Conservation (phyloP, 306 rosid species). For the Boehmeria nivea region DNA sequence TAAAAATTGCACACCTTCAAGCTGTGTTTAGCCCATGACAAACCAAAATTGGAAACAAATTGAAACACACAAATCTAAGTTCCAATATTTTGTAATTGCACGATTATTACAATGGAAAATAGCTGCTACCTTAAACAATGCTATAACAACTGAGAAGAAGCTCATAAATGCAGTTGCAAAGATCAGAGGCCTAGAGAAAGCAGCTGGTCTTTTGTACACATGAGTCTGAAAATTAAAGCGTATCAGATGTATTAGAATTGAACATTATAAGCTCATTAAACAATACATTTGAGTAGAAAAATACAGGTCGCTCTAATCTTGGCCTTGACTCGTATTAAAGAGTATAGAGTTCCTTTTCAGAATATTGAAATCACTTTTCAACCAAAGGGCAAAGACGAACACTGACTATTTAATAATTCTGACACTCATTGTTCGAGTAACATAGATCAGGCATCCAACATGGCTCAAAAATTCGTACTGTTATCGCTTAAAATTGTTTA, state of each 20-base stretch:
- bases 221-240: constrained; percentile 49
- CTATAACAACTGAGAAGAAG: constrained; percentile 96
- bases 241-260: constrained; percentile 21
- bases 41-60: constrained; percentile 1
- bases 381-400: no score
- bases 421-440: no score
- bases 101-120: constrained; percentile 1
- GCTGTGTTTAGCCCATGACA: constrained; percentile 7
- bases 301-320: background rate
- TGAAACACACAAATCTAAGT: background rate
- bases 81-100: background rate
- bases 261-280: constrained; percentile 14
- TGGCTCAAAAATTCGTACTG: no score
- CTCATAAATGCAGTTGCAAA: constrained; percentile 96
- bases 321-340: no score
- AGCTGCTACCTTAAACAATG: constrained; percentile 76
- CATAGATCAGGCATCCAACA: no score
- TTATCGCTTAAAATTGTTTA: no score
- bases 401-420: no score
- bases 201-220: constrained; percentile 72
- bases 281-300: constrained; percentile 6
- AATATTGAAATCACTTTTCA: no score
- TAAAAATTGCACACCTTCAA: background rate
- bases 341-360: no score
- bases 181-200: constrained; percentile 68